Evolutionary conservation across 495 filamentous ascomycete species (phyloP), one percentile per base, ranked within the genome.

Genomic region (Trichoderma virens): DNA sequence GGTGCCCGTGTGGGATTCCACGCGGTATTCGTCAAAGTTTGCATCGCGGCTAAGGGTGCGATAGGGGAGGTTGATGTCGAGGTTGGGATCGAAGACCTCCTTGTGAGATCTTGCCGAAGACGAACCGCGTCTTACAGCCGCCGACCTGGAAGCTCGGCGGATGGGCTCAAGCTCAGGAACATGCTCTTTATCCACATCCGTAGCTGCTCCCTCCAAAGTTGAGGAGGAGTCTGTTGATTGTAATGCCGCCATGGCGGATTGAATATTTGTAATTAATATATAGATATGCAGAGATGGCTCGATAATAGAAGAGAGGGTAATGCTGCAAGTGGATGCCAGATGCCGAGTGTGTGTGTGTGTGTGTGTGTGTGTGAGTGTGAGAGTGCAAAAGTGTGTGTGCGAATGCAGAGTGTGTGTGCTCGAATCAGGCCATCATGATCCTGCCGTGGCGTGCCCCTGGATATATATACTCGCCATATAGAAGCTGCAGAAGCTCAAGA

Each of bases 1-100:
- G 63, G 85, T 76, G 5, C 88, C 88, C 0, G 69, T 67, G 28
- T 71, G 67, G 11, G 85, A 88, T 71, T 90, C 88, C 28, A 75
- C 72, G 5, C 78, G 84, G 66, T 86, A 92, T 71, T 91, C 89
- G 28, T 78, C 76, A 59, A 91, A 72, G 69, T 84, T 80, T 62
- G 87, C 89, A 38, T 78, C 69, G 62, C 76, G 74, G 60, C 71
- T 87, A 28, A 90, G 71, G 18, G 84, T 86, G 67, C 87, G 83
- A 66, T 84, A 82, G 0, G 88, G 88, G 4, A 92, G 78, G 68
- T 88, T 83, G 32, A 78, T 61, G 66, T 80, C 77, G 2, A 66
- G 65, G 4, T 63, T 25, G 2, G 65, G 65, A 34, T 66, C 65
- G 18, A 30, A 39, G 5, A 9, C 18, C 27, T 66, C 65, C 35